Conservation (phyloP, 2,329 filamentous ascomycete genomes). For the Aspergillus sp. region DNA sequence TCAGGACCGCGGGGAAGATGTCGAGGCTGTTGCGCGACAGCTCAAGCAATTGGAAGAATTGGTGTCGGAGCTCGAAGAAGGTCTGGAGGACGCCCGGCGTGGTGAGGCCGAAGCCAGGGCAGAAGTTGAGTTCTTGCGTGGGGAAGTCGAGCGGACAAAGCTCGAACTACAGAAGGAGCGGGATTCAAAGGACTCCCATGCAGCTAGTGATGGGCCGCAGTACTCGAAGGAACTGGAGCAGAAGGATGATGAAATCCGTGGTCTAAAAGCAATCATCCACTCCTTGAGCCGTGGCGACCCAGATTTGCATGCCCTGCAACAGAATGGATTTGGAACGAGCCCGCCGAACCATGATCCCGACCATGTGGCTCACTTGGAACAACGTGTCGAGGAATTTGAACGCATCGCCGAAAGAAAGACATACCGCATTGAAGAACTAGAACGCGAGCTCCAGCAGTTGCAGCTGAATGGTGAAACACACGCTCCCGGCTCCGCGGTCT, state of each 20-base stretch:
- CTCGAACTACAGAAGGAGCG: slow-evolving; percentile 85
- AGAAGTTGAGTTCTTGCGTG: slow-evolving; percentile 91
- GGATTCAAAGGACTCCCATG: slow-evolving; percentile 63
- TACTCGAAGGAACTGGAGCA: slow-evolving; percentile 78
- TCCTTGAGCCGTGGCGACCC: slow-evolving; percentile 72
- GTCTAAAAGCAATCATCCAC: slow-evolving; percentile 96
- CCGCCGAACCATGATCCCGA: slow-evolving; percentile 52
- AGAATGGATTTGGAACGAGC: slow-evolving; percentile 28
- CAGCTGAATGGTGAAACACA: slow-evolving; percentile 32
- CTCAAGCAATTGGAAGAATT: slow-evolving; percentile 94
- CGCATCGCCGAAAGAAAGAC: slow-evolving; percentile 71
- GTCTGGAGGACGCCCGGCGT: slow-evolving; percentile 87
- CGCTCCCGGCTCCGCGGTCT: slow-evolving; percentile 41
- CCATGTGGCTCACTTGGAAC: slow-evolving; percentile 68
- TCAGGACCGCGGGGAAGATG: slow-evolving; percentile 80
- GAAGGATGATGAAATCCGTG: slow-evolving; percentile 95
- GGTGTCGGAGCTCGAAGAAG: slow-evolving; percentile 95
- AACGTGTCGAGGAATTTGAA: slow-evolving; percentile 77
- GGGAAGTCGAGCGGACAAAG: slow-evolving; percentile 88
- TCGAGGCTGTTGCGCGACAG: slow-evolving; percentile 86
- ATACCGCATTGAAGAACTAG: slow-evolving; percentile 77
- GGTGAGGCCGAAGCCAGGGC: slow-evolving; percentile 94
- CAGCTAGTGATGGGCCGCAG: slow-evolving; percentile 44
- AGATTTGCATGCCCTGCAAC: slow-evolving; percentile 29
- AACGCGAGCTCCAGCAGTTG: slow-evolving; percentile 67